These are phyloP conservation scores for Pythium inflatum DNA, from an alignment of 352 stramenopile species.

Conservation along the genomic window DNA sequence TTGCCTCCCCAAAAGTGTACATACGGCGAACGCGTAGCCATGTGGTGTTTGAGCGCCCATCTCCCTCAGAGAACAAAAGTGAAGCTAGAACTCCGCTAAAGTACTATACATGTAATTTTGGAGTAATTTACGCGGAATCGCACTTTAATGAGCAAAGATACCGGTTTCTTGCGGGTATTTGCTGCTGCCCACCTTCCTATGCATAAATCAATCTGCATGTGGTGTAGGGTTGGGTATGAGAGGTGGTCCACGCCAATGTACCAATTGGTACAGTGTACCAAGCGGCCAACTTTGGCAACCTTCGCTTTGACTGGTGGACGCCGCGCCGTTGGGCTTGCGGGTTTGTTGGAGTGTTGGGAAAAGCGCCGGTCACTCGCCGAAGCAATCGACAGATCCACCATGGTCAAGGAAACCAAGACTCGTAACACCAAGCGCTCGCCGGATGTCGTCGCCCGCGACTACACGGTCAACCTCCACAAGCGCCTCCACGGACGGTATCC, in stretches of 20 bases:
- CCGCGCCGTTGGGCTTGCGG: slow-evolving; percentile 27
- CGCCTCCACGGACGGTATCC: slow-evolving; percentile 91
- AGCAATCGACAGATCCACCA: slow-evolving; percentile 43
- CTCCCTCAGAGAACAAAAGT: not conserved
- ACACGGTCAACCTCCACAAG: slow-evolving; percentile 99
- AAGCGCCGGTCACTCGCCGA: slow-evolving; percentile 39
- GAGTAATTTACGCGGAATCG: not conserved
- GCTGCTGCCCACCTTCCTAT: not conserved
- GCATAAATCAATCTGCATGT: not conserved
- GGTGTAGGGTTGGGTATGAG: not conserved
- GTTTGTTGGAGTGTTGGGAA: slow-evolving; percentile 28
- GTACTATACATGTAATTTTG: not conserved
- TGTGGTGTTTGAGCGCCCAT: slow-evolving; percentile 6
- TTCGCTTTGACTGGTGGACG: slow-evolving; percentile 38
- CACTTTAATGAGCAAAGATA: not conserved
- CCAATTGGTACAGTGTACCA: too few species aligned
- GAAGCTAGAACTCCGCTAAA: slow-evolving; percentile 1
- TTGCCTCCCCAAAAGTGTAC: slow-evolving; percentile 23
- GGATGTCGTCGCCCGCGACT: slow-evolving; percentile 97
- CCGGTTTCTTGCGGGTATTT: slow-evolving; percentile 8
- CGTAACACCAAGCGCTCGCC: slow-evolving; percentile 85
- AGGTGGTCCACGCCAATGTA: slow-evolving; percentile 14
- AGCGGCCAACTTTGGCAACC: not conserved
- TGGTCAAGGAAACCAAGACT: slow-evolving; percentile 90
- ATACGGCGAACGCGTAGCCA: slow-evolving; percentile 17